Base-by-base conservation (phyloP, 441 rosid genomes). In the Flueggea neowawraea region DNA sequence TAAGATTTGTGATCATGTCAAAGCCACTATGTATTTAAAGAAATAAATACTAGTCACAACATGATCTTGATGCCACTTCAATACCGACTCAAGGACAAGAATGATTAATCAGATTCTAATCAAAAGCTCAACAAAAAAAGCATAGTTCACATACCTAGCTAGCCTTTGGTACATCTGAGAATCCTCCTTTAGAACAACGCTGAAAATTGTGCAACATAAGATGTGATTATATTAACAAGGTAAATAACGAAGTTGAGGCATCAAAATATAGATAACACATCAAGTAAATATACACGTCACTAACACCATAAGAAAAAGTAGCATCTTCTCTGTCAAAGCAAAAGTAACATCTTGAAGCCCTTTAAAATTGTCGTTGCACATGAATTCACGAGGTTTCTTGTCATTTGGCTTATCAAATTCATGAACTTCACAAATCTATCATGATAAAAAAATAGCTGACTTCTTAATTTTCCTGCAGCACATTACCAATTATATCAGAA, bases 381-480 rank as follows among this genome's bases (percentile, higher is more conserved):
- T 73, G n/a, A n/a, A n/a, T n/a, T n/a, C n/a, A n/a, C n/a, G n/a
- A n/a, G n/a, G n/a, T n/a, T 76, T 82, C 82, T 71, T 83, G 78
- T 89, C 94, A 50, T 89, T 89, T 63, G 97, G 96, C 84, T 87
- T 89, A 77, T 82, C 87, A 82, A 94, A 91, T 69, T 80, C 88
- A 74, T 91, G 96, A 82, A 82, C 80, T 41, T 89, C 89, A 61
- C 89, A 79, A 84, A 94, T 83, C 97, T 91, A 80, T 57, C 80
- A 76, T 62, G 54, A 84, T 41, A 3, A n/a, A n/a, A n/a, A n/a
- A n/a, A 55, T 39, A 48, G 75, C 44, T n/a, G 39, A 53, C 55
- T 22, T 22, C 28, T 22, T 22, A 22, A 22, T 22, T 22, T 22
- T 22, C 28, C 28, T 65, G 48, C 10, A 52, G 43, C 17, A 12